Conservation (phyloP, 106 monocot species). For the Dioscorea dumetorum region DNA sequence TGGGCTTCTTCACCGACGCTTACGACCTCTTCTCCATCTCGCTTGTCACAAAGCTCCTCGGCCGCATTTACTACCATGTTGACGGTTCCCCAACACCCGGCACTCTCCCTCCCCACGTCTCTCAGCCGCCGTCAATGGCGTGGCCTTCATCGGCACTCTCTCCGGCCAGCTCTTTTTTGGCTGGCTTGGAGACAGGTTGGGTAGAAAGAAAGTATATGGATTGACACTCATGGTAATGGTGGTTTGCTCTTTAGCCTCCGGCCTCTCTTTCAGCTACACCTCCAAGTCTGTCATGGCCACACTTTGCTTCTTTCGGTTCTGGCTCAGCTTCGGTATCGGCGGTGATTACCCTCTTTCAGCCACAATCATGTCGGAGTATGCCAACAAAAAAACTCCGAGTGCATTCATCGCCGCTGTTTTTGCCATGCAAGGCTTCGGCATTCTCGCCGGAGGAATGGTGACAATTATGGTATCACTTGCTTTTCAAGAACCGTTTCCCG, state of each 20-base stretch:
- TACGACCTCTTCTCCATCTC: conserved; percentile 92
- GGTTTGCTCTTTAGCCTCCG: conserved; percentile 79
- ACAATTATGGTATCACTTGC: conserved; percentile 34
- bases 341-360: conserved; percentile 87
- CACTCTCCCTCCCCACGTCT: conserved; percentile 59
- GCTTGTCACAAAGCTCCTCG: conserved; percentile 74
- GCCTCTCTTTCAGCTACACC: conserved; percentile 53
- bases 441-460: conserved; percentile 52
- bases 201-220: conserved; percentile 77
- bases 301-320: conserved; percentile 88
- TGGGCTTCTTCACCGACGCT: conserved; percentile 94
- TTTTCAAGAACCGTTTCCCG: conserved; percentile 20
- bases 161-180: conserved; percentile 88
- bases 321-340: conserved; percentile 94
- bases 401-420: conserved; percentile 88
- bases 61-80: conserved; percentile 61
- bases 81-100: conserved; percentile 49
- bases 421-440: conserved; percentile 85
- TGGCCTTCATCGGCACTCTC: conserved; percentile 82
- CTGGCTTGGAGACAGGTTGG: conserved; percentile 93
- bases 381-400: conserved; percentile 79
- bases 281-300: conserved; percentile 49
- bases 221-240: conserved; percentile 86
- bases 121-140: conserved; percentile 82
- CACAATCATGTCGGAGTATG: conserved; percentile 96